Conservation (phyloP, 179 eudicot genomes). For the Vitellaria paradoxa region DNA sequence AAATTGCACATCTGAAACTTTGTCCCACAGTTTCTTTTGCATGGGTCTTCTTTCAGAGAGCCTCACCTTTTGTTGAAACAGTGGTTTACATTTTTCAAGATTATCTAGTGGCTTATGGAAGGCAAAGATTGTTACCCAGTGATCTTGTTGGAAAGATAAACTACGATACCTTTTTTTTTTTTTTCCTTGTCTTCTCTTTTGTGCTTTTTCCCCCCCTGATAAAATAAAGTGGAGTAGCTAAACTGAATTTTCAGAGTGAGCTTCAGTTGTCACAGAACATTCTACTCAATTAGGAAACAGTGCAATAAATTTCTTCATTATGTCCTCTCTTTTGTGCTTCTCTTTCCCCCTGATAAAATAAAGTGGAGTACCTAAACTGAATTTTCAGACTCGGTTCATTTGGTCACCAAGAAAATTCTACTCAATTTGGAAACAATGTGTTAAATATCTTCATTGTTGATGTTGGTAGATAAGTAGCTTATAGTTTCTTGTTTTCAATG, state of each 20-base stretch:
- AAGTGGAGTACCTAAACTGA: background rate
- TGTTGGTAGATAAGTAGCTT: background rate
- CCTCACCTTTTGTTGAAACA: background rate
- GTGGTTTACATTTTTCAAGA: background rate
- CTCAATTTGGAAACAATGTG: background rate
- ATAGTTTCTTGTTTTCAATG: background rate
- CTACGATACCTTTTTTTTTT: background rate
- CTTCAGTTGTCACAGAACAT: background rate
- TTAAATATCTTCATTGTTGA: background rate
- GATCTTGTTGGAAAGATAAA: background rate
- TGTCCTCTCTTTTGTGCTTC: background rate
- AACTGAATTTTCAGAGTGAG: background rate
- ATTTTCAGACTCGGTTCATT: background rate
- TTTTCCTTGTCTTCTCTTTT: background rate
- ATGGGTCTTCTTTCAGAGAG: background rate
- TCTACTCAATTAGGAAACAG: no score
- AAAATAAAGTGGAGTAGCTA: background rate
- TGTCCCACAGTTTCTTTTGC: background rate
- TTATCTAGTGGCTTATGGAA: no score
- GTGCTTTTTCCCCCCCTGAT: no score
- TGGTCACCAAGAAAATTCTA: background rate
- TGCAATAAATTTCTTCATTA: no score
- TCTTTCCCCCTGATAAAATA: background rate
- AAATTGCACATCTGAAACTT: background rate
- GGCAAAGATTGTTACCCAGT: no score